Evolutionary conservation across 164 flowering plant species (phyloP), one percentile per base, ranked within the genome.

Genomic region (Aristolochia californica): DNA sequence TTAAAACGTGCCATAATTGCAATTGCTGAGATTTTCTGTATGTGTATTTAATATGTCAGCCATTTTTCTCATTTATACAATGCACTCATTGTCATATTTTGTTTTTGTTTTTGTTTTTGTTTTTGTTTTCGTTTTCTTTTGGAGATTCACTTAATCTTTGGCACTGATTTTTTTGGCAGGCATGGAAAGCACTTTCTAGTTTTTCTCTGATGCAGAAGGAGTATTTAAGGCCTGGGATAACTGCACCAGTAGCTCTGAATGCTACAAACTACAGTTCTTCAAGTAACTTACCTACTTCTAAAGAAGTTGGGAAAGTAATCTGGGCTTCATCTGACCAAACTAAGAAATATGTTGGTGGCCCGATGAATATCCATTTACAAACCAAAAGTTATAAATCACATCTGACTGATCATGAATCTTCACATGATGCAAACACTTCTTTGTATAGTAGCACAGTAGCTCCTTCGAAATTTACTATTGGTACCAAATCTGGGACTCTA

Each of bases 121-220:
- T 2, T 9, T 43, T 43, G 27, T 5, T n/a, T 59, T 26, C 52
- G 43, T 27, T 22, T 30, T 27, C 5, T 49, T 7, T 22, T 40
- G 10, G 18, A 1, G 34, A 13, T 14, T 9, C 28, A 25, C 22
- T 51, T 20, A 21, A 28, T 49, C 44, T 21, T 27, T 7, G 24
- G 20, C 30, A 34, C 26, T 16, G 17, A 34, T 25, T 34, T 16
- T 17, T 55, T 45, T 69, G 63, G 67, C 84, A 94, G 99, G 96
- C 94, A 50, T 91, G 97, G 95, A 69, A 74, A 60, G 69, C 68
- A 59, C 84, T 91, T 59, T 85, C 88, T 28, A 72, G 68, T 61
- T 77, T 84, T 62, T 70, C 77, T 62, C 57, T 72, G 48, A 72
- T 84, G 59, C 54, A 72, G 60, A 80, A 69, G 67, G 73, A 65